phyloP scores from a whole-genome alignment of 2,329 filamentous ascomycete genomes.

The Pseudogymnoascus pannorum region DNA sequence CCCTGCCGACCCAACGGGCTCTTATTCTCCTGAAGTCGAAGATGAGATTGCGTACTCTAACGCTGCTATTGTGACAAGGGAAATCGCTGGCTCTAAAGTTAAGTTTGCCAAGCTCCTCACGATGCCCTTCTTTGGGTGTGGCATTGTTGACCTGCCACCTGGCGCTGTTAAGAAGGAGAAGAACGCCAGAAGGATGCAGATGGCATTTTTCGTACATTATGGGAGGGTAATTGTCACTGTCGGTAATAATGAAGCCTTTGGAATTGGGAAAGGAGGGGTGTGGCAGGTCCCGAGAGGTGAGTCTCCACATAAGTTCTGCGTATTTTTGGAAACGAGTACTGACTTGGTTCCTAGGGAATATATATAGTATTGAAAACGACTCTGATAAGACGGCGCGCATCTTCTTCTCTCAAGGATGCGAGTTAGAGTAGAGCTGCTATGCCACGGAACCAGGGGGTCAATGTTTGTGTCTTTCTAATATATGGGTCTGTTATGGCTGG shows the following conservation, averaged over 20 bases:
- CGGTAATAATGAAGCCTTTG: conserved; percentile 62
- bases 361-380: conserved; percentile 85
- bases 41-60: conserved; percentile 47
- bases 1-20: conserved; percentile 49
- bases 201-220: conserved; percentile 86
- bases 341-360: conserved; percentile 60
- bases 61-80: conserved; percentile 43
- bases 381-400: conserved; percentile 64
- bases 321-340: background rate
- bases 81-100: conserved; percentile 64
- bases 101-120: conserved; percentile 83
- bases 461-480: background rate
- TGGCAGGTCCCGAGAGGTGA: conserved; percentile 94
- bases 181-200: conserved; percentile 92
- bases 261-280: conserved; percentile 78
- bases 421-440: conserved; percentile 24
- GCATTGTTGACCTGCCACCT: conserved; percentile 80
- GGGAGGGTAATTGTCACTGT: conserved; percentile 78
- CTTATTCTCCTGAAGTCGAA: conserved; percentile 46
- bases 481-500: background rate
- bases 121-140: conserved; percentile 78
- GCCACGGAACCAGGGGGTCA: background rate
- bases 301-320: conserved; percentile 26
- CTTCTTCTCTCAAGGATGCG: conserved; percentile 89
- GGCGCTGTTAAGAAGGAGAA: conserved; percentile 80